Evolutionary conservation across 345 rosid genomes (phyloP), one percentile per base, ranked within the genome.

Genomic region (Pugionium dolabratum): DNA sequence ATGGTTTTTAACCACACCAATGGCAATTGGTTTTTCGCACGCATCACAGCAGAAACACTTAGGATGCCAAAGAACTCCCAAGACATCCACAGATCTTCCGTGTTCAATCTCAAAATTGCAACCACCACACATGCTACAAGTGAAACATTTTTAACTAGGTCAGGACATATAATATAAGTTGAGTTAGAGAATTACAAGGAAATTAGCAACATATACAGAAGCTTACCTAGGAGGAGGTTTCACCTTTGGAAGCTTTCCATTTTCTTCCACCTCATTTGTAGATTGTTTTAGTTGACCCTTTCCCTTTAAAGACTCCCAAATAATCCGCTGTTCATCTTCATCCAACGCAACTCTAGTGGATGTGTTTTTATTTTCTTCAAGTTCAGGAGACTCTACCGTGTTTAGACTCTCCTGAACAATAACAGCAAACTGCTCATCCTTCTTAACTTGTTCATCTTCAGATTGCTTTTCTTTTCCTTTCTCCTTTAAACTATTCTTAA

Each of bases 41-140:
- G 86, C 76, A 49, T 5, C 80, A 69, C 98, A 93, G 2, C 82
- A 40, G 68, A 85, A 81, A 82, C 96, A 90, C 18, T 72, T 73
- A 3, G 88, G 92, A 79, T 93, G 97, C 79, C 85, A 90, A 75
- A 54, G 79, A 67, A 68, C 72, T 39, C 86, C 97, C 81, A 77
- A 81, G 74, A 82, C 75, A 62, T 88, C 82, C 75, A 88, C 75
- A 72, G 86, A 90, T 69, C 76, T 82, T 43, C 83, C 89, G 54
- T 69, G 70, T 28, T 86, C 89, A 11, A 93, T 70, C 28, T 64
- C 84, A 7, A 55, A 69, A 62, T 79, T 55, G 81, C 98, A 93
- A 33, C 90, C 84, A 42, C 83, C 79, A 66, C 97, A 90, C 70
- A 78, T 4, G 75, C 98, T 91, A 59, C 76, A 73, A 43, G 31